Base-by-base conservation (phyloP, 768 basidiomycete species). In the Hemileccinum impolitum region DNA sequence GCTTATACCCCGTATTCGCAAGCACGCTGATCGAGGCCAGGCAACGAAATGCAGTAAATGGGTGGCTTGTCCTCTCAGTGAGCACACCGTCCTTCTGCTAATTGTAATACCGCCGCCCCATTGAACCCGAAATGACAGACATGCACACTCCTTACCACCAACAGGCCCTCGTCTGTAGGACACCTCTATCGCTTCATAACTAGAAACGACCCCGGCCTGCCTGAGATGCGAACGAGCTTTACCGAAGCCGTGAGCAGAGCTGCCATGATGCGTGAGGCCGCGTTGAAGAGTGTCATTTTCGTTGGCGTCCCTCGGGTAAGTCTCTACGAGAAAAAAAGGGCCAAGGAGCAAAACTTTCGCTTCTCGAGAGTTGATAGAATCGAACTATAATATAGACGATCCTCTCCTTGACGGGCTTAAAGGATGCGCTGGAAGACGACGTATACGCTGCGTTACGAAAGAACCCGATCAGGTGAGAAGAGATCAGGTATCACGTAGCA, bases 271-370 rank as follows among this genome's bases (percentile, higher is more conserved):
- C 79, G 93, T 39, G 93, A 95, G 72, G 81, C 89, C 26, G 89
- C 88, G 26, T 63, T 95, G 65, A 95, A 95, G 73, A 91, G 90
- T 63, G 80, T 82, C 61, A 87, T 93, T 59, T 94, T 95, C 63
- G 81, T 91, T 47, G 90, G 90, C 39, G 88, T 92, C 47, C 89
- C 90, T 58, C 77, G 87, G 66, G 89, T 90, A 64, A 72, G 82
- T 69, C 35, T 39, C 47, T 47, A 42, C 41, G 23, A 44, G 47
- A 41, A 38, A 28, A 17, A 25, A 8, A 28, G 14, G 23, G 30
- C 7, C 26, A 42, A 28, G 23, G n/a, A 38, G 25, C 44, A 30
- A 37, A 31, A 13, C 15, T 26, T 35, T 49, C 44, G 17, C 39
- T 45, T 37, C 45, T 34, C 25, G 36, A 42, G 48, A 37, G 43